Evolutionary conservation across 2,329 filamentous ascomycete species (phyloP).

Genomic region (Aureobasidium pullulans): DNA sequence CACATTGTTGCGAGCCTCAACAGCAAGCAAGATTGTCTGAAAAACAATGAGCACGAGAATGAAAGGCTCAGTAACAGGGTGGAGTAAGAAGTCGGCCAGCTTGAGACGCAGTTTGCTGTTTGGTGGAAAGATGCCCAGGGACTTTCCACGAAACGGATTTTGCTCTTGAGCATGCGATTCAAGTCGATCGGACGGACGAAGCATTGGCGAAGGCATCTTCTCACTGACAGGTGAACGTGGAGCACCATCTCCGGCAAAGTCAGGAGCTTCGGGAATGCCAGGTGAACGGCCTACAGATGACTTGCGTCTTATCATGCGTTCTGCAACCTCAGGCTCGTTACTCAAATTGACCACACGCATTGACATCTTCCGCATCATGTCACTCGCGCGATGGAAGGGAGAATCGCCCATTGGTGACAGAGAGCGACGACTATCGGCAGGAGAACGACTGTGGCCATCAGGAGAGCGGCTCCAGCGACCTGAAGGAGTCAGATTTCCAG

Average conservation of each 20-base stretch:
- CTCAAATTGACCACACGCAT: conserved; percentile 96
- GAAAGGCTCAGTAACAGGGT: conserved; percentile 77
- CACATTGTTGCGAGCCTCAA: conserved; percentile 67
- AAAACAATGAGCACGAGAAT: conserved; percentile 82
- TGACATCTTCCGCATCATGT: conserved; percentile 65
- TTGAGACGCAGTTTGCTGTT: conserved; percentile 65
- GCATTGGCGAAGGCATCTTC: conserved; percentile 26
- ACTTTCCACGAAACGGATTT: conserved; percentile 82
- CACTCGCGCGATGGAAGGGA: conserved; percentile 42
- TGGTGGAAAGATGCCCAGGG: conserved; percentile 74
- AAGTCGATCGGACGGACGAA: conserved; percentile 16
- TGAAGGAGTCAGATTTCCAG: conserved; percentile 44
- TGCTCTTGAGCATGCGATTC: conserved; percentile 22
- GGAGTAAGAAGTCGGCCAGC: conserved; percentile 77
- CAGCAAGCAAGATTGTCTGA: conserved; percentile 78
- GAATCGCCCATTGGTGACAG: conserved; percentile 40
- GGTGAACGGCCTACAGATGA: conserved; percentile 47
- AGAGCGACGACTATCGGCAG: conserved; percentile 38
- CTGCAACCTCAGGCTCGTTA: conserved; percentile 78
- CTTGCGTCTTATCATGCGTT: conserved; percentile 60
- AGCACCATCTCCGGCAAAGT: conserved; percentile 18
- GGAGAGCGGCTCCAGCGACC: conserved; percentile 50
- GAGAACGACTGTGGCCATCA: conserved; percentile 17
- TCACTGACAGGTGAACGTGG: conserved; percentile 24
- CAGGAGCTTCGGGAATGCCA: conserved; percentile 46